Evolutionary conservation across 768 basidiomycete genomes (phyloP).

Genomic region (Collybia sordida): DNA sequence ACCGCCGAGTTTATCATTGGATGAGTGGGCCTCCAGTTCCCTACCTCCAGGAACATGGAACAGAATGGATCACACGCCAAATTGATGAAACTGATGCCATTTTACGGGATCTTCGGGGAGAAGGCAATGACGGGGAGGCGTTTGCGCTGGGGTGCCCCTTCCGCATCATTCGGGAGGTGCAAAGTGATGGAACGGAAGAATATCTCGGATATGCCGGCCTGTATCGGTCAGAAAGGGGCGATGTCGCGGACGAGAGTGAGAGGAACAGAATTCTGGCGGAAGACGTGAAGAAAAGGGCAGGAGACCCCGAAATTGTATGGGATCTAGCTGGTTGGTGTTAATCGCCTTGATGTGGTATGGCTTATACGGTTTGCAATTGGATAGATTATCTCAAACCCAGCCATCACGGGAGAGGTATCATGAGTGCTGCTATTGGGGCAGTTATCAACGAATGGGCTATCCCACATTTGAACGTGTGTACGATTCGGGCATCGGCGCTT

Average conservation of each 20-base stretch:
- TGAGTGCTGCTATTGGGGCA: conserved; percentile 7
- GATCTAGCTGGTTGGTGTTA: conserved; percentile 45
- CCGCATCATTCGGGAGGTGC: conserved; percentile 40
- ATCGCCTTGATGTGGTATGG: not conserved
- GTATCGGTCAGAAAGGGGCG: conserved; percentile 23
- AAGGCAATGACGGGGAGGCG: not conserved
- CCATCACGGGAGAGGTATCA: conserved; percentile 28
- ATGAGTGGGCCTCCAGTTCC: conserved; percentile 39
- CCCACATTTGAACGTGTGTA: conserved; percentile 8
- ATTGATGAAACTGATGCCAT: conserved; percentile 21
- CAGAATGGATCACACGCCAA: conserved; percentile 13
- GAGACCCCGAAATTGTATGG: conserved; percentile 51
- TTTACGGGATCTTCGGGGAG: conserved; percentile 17
- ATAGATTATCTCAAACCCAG: conserved; percentile 61
- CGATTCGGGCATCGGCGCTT: conserved; percentile 7
- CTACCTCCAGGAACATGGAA: conserved; percentile 30
- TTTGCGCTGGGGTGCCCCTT: conserved; percentile 34
- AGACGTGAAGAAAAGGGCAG: conserved; percentile 34
- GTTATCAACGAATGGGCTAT: conserved; percentile 9
- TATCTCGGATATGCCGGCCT: conserved; percentile 33
- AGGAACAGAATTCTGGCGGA: conserved; percentile 23
- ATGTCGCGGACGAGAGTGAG: conserved; percentile 28
- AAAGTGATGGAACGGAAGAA: conserved; percentile 22
- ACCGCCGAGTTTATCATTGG: conserved; percentile 32
- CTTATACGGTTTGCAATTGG: not conserved